Base-by-base conservation (phyloP, 495 filamentous ascomycete genomes). In the Xylaria scruposa region DNA sequence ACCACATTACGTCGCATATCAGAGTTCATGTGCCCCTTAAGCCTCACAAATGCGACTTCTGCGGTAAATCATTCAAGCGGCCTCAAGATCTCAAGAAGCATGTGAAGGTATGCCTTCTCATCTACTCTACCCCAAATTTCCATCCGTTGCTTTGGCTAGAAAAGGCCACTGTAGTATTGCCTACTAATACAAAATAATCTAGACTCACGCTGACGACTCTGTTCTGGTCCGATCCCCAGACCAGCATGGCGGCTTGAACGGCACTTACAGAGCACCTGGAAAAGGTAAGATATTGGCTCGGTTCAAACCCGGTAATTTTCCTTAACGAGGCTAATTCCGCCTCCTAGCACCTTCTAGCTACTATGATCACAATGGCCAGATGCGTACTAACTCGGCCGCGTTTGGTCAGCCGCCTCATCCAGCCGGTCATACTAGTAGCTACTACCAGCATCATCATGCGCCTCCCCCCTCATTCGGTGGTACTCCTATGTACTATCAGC, bases 1-100 rank as follows among this genome's bases (percentile, higher is more conserved):
- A 99, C 76, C 97, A 99, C 80, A 99, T 99, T 84, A 99, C 97
- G 46, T 99, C 97, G 9, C 97, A 99, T 82, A 97, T 99, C 73
- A 93, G 97, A 59, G 97, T 98, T 47, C 97, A 99, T 80, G 96
- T 99, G 6, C 97, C 97, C 13, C 85, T 98, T 62, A 98, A 98
- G 86, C 97, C 97, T 51, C 96, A 99, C 84, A 97, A 97, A 81
- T 99, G 97, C 78, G 94, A 97, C 76, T 97, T 97, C 81, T 99
- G 97, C 79, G 93, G 93, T 76, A 99, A 99, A 86, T 93, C 94
- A 9, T 99, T 99, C 88, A 99, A 99, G 88, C 93, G 97, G 19
- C 97, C 97, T 33, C 96, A 99, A 82, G 97, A 99, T 85, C 80
- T 99, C 72, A 98, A 98, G 89, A 99, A 99, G 85, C 97, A 99